Conservation (phyloP, 2,329 filamentous ascomycete species). For the Aspergillus sojae region DNA sequence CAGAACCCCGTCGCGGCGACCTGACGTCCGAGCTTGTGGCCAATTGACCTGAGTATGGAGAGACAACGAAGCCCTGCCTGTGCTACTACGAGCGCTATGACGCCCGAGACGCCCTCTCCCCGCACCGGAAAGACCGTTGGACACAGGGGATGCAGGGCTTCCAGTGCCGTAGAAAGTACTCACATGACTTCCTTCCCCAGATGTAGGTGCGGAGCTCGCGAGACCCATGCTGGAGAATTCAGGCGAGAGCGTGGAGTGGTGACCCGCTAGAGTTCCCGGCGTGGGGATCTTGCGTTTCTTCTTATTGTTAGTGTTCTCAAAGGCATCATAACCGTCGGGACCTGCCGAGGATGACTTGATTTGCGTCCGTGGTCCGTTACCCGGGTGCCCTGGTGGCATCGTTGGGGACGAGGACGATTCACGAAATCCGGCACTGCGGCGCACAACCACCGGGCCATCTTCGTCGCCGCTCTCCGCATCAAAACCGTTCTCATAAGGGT, state of each 20-base stretch:
- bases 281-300: slow-evolving; percentile 98
- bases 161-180: slow-evolving; percentile 61
- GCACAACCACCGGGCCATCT: slow-evolving; percentile 48
- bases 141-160: slow-evolving; percentile 56
- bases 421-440: slow-evolving; percentile 45
- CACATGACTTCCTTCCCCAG: slow-evolving; percentile 49
- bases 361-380: slow-evolving; percentile 31
- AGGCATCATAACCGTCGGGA: slow-evolving; percentile 91
- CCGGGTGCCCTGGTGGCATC: slow-evolving; percentile 27
- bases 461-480: slow-evolving; percentile 66
- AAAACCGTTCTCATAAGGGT: slow-evolving; percentile 57
- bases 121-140: slow-evolving; percentile 77
- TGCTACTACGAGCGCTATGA: slow-evolving; percentile 48
- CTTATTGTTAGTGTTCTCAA: slow-evolving; percentile 98
- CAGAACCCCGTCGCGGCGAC: slow-evolving; percentile 50
- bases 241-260: slow-evolving; percentile 61
- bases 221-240: slow-evolving; percentile 68
- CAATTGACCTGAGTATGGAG: slow-evolving; percentile 61
- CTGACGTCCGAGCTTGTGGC: slow-evolving; percentile 53
- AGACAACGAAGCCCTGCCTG: slow-evolving; percentile 64
- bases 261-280: slow-evolving; percentile 68
- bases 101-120: slow-evolving; percentile 84
- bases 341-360: slow-evolving; percentile 66
- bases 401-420: slow-evolving; percentile 40
- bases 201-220: slow-evolving; percentile 46